Base-by-base conservation (phyloP, 345 rosid species). In the Rubroshorea leprosula region DNA sequence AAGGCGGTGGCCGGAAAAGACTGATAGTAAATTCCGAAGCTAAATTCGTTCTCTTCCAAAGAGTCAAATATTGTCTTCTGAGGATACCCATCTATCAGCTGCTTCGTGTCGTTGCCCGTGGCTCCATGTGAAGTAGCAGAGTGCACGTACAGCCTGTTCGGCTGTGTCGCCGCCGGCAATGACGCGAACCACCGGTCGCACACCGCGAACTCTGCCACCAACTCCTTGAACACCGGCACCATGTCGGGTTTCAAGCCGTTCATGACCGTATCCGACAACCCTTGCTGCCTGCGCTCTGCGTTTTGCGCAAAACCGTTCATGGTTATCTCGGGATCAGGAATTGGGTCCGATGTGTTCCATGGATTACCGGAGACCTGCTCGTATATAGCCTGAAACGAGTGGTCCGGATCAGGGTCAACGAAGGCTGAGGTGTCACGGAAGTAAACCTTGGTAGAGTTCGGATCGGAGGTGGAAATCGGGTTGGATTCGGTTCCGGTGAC, bases 151-250 rank as follows among this genome's bases (percentile, higher is more conserved):
- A 86, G 66, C 57, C 93, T 57, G 51, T 86, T 86, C 20, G 89
- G 82, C 74, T 86, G 93, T 21, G 93, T 86, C 6, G 80, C 72
- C 20, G 81, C 62, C 10, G 93, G 93, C 5, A 80, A 27, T 23
- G 93, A 86, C 66, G 93, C 73, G 59, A 86, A 86, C 93, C 93
- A 86, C 54, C 85, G 80, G 16, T 86, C 93, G 20, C 93, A 86
- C 0, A 86, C 85, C 17, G 81, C 94, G 59, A 86, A 86, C 71
- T 86, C 79, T 15, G 58, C 44, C 61, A 76, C 86, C 66, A 86
- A 56, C 57, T 78, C 77, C 64, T 78, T 80, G 56, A 62, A 86
- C 0, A 83, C 86, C 10, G 95, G 87, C 21, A 86, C 62, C 14
- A 63, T 66, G 17, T 86, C 95, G 6, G 90, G 90, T 11, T 66